Evolutionary conservation across 495 filamentous ascomycete species (phyloP), one percentile per base, ranked within the genome.

Genomic region (Elaphomyces granulatus): DNA sequence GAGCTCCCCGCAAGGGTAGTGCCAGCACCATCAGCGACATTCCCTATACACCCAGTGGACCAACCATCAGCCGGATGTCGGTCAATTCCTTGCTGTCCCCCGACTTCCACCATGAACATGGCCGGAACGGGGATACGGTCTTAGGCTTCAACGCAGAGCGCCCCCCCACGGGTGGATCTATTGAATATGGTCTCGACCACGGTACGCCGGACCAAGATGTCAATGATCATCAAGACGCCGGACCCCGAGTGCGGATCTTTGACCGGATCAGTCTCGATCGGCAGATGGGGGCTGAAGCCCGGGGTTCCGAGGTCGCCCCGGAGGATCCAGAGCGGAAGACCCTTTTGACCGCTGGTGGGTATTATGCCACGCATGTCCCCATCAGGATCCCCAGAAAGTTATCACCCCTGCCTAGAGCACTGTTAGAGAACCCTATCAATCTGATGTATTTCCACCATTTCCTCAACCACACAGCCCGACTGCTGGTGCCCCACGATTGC

Each of bases 391-490:
- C 81, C 3, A 65, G 67, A 47, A 66, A 65, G 19, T 53, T 85
- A 12, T 73, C 78, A 40, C 78, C 79, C n/a, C 57, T 83, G 32
- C 80, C 80, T 6, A 56, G 70, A 15, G 68, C 77, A 38, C 63
- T 87, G 21, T 51, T 81, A 34, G 68, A 78, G 35, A 84, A 83
- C 51, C 80, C 76, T 15, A 84, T 87, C 73, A 85, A 87, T 51
- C 55, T 88, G 34, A 70, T 87, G 46, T 75, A 75, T 46, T 75
- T 74, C 45, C 81, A 87, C 59, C 81, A 86, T 56, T 87, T 86
- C 55, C 58, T 86, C 41, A 81, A 83, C 49, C 79, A 87, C 56
- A 87, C 81, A 8, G 81, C 81, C 3, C 61, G 71, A 34, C 77
- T 82, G 46, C 61, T 87, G 20, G 78, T 85, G 4, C 80, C 81